These are phyloP conservation scores for Eryngium alpinum DNA, from an alignment of 140 eudicot species.

Conservation along the genomic window DNA sequence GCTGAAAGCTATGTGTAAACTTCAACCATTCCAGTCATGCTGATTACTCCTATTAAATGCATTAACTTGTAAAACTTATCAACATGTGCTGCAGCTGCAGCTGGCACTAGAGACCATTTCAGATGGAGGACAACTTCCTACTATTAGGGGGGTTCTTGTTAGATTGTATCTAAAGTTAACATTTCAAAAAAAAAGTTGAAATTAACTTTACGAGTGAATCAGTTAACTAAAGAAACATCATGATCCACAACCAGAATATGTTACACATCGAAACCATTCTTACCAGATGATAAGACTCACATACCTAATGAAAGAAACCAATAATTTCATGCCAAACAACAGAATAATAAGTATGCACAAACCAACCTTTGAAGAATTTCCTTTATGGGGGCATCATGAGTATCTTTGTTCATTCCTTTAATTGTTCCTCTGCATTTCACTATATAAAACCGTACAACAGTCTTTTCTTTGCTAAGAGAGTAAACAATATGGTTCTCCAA, in stretches of 20 bases:
- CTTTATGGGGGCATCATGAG: conserved; percentile 38
- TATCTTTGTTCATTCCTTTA: conserved; percentile 27
- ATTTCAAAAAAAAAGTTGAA: too few species aligned
- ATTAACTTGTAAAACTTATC: neutral
- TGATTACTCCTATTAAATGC: neutral
- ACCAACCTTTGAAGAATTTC: conserved; percentile 52
- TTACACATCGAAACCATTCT: neutral
- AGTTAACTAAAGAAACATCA: neutral
- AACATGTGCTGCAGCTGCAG: neutral
- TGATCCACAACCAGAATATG: neutral
- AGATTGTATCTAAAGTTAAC: too few species aligned
- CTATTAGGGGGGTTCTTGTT: neutral
- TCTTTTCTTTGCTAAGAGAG: conserved; percentile 46
- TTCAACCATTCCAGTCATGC: neutral
- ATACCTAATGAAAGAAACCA: conserved; percentile 8
- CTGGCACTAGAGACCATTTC: neutral
- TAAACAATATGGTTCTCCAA: conserved; percentile 52
- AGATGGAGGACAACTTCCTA: neutral
- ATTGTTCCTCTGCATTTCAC: conserved; percentile 35
- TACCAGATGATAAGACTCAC: neutral
- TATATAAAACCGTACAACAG: conserved; percentile 49
- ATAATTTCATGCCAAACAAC: neutral
- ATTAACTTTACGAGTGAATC: neutral
- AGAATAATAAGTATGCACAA: neutral
- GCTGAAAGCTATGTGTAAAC: neutral